Conservation (phyloP, 2,329 filamentous ascomycete genomes). For the Trichoderma hamatum region DNA sequence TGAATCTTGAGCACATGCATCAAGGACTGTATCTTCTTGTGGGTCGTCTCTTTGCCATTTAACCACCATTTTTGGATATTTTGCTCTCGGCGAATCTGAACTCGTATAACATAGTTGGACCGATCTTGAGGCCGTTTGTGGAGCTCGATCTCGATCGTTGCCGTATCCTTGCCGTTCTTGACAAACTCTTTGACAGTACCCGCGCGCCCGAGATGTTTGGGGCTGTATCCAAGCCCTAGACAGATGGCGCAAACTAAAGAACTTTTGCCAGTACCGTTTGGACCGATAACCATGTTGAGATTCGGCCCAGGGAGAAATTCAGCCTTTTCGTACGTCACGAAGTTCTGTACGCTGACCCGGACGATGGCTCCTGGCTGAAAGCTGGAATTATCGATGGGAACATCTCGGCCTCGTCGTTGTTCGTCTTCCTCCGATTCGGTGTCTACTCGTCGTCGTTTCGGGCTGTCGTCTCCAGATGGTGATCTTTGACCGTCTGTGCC, state of each 20-base stretch:
- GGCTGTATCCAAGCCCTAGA: conserved; percentile 82
- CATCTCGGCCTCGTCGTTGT: not conserved
- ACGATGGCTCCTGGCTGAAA: conserved; percentile 83
- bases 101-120: conserved; percentile 72
- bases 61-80: conserved; percentile 80
- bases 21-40: conserved; percentile 68
- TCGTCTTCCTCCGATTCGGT: conserved; percentile 31
- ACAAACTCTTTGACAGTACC: conserved; percentile 87
- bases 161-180: conserved; percentile 79
- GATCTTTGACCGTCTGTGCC: conserved; percentile 30
- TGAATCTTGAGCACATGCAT: conserved; percentile 81
- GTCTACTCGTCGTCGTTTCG: conserved; percentile 44
- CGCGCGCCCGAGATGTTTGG: conserved; percentile 81
- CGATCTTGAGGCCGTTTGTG: conserved; percentile 62
- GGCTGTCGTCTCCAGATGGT: conserved; percentile 35
- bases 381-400: conserved; percentile 35
- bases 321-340: conserved; percentile 91
- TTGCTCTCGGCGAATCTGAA: conserved; percentile 78
- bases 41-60: conserved; percentile 65
- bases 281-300: conserved; percentile 97
- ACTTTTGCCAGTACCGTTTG: conserved; percentile 98
- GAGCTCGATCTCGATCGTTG: conserved; percentile 88
- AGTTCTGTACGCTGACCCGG: conserved; percentile 81
- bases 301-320: conserved; percentile 91
- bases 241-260: conserved; percentile 97